phyloP scores from a whole-genome alignment of 352 stramenopile genomes.

The Phytophthora uliginosa region DNA sequence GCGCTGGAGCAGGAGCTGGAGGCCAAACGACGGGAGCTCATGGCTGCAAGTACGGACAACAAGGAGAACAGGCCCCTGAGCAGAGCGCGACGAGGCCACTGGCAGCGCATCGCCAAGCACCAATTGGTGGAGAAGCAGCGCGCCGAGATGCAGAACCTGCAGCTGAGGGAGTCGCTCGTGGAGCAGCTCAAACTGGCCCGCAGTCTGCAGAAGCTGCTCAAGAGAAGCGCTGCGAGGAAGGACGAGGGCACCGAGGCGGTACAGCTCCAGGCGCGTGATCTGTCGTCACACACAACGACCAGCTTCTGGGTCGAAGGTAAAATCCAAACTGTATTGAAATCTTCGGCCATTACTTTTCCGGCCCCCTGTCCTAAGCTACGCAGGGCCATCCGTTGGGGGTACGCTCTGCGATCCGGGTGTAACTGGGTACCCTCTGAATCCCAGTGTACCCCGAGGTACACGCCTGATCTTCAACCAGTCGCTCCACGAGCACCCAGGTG shows the following conservation, averaged over 20 bases:
- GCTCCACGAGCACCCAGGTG: too few relatives aligned
- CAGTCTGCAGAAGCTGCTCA: constrained; percentile 59
- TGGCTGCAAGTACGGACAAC: constrained; percentile 7
- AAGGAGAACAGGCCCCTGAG: constrained; percentile 11
- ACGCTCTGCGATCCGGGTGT: too few relatives aligned
- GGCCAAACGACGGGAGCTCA: constrained; percentile 15
- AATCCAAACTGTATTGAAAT: too few relatives aligned
- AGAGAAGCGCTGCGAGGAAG: constrained; percentile 33
- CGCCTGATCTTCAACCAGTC: too few relatives aligned
- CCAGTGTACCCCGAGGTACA: too few relatives aligned
- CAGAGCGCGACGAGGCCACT: constrained; percentile 16
- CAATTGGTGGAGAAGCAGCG: constrained; percentile 46
- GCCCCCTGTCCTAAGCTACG: too few relatives aligned
- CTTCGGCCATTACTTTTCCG: too few relatives aligned
- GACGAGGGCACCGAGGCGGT: constrained; percentile 21
- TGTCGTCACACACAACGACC: too few relatives aligned
- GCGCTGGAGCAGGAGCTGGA: constrained; percentile 53
- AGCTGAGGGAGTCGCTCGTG: constrained; percentile 35
- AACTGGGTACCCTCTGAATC: too few relatives aligned
- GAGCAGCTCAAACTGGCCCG: constrained; percentile 57
- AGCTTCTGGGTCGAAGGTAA: too few relatives aligned
- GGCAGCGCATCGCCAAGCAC: constrained; percentile 46
- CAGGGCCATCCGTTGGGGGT: too few relatives aligned
- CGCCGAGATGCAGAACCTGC: constrained; percentile 48
- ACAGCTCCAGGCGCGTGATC: constrained; percentile 19